Evolutionary conservation across 2,329 filamentous ascomycete genomes (phyloP), one percentile per base, ranked within the genome.

Genomic region (Beauveria brongniartii): DNA sequence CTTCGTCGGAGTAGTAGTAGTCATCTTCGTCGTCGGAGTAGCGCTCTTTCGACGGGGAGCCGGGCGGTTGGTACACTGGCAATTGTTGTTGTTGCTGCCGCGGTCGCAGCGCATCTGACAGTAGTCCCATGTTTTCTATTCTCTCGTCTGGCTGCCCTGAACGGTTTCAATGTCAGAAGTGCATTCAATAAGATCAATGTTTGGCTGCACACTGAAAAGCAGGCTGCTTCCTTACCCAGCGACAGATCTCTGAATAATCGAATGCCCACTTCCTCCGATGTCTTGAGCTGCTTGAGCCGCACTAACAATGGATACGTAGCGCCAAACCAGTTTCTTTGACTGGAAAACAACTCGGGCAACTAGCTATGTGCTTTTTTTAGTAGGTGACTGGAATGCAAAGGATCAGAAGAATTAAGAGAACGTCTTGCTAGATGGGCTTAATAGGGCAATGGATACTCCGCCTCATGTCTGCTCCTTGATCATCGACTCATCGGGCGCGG

Each of bases 21-120:
- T 80, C 76, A 61, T 81, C 77, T 20, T 79, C 76, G 61, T 81
- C 77, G 63, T 82, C 78, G 3, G 81, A 82, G 60, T 74, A 76
- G 62, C 77, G 78, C 61, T 84, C 82, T 66, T 83, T 82, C 22
- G 69, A 74, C 1, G 74, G 71, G 2, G 74, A 67, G 26, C 69
- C 66, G 43, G 77, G 60, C 61, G 77, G 77, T 64, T 80, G 78
- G 70, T 84, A 84, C 12, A 82, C 65, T 22, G 82, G 82, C 30
- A 85, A 73, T 63, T 73, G 77, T 56, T 73, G 69, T 47, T 53
- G 57, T 53, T 59, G 56, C 37, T 59, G 76, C 64, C 80, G 78
- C 59, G 77, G 72, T 61, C 79, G 78, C 65, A 82, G 67, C 46
- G 75, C 75, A 62, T 78, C 80, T 51, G 78, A 74, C 59, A 79